Evolutionary conservation across 345 rosid genomes (phyloP).

Genomic region (Gossypium australe): DNA sequence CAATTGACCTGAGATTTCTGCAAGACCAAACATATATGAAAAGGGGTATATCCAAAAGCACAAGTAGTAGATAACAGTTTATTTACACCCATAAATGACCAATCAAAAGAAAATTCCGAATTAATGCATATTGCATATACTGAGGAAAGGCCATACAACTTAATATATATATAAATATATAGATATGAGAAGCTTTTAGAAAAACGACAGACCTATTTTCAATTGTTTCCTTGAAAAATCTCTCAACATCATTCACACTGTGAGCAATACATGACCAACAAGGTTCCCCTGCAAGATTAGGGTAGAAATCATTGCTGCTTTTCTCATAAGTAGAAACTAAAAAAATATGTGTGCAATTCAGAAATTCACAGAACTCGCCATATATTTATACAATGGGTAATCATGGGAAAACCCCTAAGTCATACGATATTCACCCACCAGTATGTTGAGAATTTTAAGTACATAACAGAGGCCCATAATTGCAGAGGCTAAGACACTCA

Average conservation of each 20-base stretch:
- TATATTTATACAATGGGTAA: neutral
- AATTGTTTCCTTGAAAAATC: conserved; percentile 76
- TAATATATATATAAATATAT: neutral
- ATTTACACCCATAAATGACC: neutral
- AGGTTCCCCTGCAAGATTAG: conserved; percentile 65
- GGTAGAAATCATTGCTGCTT: conserved; percentile 6
- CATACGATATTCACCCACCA: neutral
- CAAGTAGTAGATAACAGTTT: neutral
- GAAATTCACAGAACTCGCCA: neutral
- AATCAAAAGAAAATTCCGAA: neutral
- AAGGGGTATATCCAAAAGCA: neutral
- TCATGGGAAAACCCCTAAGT: neutral
- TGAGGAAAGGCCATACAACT: neutral
- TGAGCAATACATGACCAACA: conserved; percentile 65
- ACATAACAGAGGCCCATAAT: neutral
- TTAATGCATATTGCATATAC: neutral
- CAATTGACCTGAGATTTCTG: neutral
- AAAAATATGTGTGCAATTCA: neutral
- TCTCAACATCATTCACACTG: conserved; percentile 62
- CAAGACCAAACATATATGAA: neutral
- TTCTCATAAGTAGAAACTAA: conserved; percentile 10
- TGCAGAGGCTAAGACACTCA: neutral
- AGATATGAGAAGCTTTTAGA: neutral
- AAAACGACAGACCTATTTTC: conserved; percentile 60
- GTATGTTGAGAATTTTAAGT: neutral